Conservation (phyloP, 345 rosid species). For the Eucalyptus marginata region DNA sequence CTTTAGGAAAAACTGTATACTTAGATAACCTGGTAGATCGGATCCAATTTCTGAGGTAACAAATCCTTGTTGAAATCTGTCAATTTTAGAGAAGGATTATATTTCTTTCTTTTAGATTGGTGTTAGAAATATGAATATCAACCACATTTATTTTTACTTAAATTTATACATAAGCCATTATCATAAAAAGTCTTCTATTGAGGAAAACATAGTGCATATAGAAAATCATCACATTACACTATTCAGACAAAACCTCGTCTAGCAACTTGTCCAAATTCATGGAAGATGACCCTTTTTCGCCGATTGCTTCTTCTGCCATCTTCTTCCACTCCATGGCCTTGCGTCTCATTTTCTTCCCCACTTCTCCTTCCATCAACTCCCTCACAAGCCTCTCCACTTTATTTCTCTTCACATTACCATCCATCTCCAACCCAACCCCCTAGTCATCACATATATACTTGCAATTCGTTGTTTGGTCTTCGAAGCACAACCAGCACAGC, state of each 20-base stretch:
- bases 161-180: too few relatives aligned
- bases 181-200: not conserved
- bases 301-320: not conserved
- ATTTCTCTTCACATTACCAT: conserved; percentile 11
- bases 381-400: not conserved
- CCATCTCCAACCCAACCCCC: conserved; percentile 8
- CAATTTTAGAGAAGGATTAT: too few relatives aligned
- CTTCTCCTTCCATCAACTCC: not conserved
- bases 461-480: not conserved
- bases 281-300: not conserved
- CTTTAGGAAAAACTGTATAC: too few relatives aligned
- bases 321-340: not conserved
- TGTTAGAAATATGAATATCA: too few relatives aligned
- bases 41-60: too few relatives aligned
- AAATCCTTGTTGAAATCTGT: too few relatives aligned
- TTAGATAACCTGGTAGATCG: too few relatives aligned
- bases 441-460: conserved; percentile 12
- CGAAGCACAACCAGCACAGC: conserved; percentile 2
- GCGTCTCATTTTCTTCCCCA: not conserved
- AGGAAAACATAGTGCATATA: not conserved
- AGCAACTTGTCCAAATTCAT: not conserved
- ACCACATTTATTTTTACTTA: too few relatives aligned
- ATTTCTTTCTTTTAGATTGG: too few relatives aligned
- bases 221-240: not conserved
- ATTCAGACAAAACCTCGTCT: not conserved